Base-by-base conservation (phyloP, 352 stramenopile species). In the Phytophthora ramorum region DNA sequence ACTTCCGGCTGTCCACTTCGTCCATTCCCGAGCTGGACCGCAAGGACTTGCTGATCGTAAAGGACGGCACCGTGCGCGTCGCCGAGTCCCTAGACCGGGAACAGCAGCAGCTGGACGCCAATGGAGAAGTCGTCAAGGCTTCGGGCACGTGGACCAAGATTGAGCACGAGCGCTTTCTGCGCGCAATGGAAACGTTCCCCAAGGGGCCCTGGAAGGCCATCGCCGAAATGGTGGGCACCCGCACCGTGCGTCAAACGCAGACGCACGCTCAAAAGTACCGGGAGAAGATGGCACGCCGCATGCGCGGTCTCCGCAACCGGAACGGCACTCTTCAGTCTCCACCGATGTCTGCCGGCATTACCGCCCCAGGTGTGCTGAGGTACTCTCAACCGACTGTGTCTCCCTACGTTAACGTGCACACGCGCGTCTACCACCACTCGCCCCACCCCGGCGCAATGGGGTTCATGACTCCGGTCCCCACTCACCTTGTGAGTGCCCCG, bases 1-100 rank as follows among this genome's bases (percentile, higher is more conserved):
- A 78, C 14, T 47, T 58, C 0, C n/a, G 49, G n/a, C 41, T 75
- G 63, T 83, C 32, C 30, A 77, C 34, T 45, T 82, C 26, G 57
- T 70, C 68, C 5, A 73, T 82, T 43, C 70, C 81, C 12, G 69
- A 76, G 59, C 60, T 91, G n/a, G 83, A 91, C 66, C 74, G 60
- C n/a, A 91, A 90, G 63, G 71, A 91, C 37, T 60, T 91, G 35
- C 68, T 91, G n/a, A 89, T 91, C 52, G 77, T 91, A 53, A 88
- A 91, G 63, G 80, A 91, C 53, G 83, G 83, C 51, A 89, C 72
- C 24, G 79, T 91, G 48, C 80, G 81, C 40, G 76, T 91, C 14
- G 83, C 83, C 16, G 75, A 90, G 53, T 88, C 83, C 8, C 58
- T 87, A 2, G 77, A 84, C 55, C 58, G 64, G 3, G 69, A 77